A percentile compares a stretch with the other conserved stretches of the same genome.
Conservation (phyloP, 306 rosid genomes). For the Vigna nakashimae region DNA sequence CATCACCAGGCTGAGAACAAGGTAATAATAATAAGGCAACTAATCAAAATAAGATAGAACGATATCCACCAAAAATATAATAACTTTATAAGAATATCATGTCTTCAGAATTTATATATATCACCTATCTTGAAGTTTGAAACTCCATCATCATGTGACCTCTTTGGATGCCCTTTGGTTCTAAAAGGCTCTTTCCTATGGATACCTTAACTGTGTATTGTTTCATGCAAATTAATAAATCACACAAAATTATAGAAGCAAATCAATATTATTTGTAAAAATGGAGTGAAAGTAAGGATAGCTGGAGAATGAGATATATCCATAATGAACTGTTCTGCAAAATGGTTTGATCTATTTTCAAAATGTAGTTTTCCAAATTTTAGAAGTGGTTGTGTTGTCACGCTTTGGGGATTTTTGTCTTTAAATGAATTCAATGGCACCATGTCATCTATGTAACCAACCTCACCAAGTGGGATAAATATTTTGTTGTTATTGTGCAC, state of each 20-base stretch:
- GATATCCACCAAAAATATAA: neutral
- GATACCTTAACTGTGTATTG: neutral
- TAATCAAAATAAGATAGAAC: neutral
- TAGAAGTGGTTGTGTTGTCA: neutral
- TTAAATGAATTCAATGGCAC: neutral
- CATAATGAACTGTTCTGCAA: constrained; percentile 3
- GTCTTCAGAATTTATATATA: neutral
- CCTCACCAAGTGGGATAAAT: neutral
- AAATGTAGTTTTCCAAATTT: neutral
- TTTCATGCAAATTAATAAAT: neutral
- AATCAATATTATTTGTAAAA: neutral
- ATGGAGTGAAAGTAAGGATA: neutral
- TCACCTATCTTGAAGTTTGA: neutral
- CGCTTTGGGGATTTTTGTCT: neutral
- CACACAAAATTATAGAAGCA: neutral
- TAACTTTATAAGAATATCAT: neutral
- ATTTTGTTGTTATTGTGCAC: neutral
- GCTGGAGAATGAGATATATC: neutral
- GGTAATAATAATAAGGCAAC: neutral
- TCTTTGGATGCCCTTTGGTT: neutral
- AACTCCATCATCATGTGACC: neutral
- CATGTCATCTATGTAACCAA: neutral
- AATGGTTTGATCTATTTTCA: neutral
- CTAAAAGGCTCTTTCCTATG: neutral
- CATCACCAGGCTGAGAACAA: neutral